Percentiles rank a stretch among this genome's conserved stretches.
Evolutionary conservation across 495 filamentous ascomycete species (phyloP).

Genomic region (Glarea lozoyensis): DNA sequence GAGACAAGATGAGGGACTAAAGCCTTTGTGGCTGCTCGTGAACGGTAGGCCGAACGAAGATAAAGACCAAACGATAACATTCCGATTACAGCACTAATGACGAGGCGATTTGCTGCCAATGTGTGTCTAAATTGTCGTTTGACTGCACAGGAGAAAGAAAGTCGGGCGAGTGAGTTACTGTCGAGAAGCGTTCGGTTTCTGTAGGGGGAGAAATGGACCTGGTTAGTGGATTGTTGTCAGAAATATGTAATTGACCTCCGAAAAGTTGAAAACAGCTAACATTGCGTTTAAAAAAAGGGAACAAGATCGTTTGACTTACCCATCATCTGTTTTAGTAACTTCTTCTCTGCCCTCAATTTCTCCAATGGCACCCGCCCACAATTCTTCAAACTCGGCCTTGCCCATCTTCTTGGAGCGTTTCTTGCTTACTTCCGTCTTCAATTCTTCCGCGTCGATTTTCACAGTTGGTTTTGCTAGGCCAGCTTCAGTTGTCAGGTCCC

Average conservation of each 20-base stretch:
- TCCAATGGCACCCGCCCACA: slow-evolving; percentile 80
- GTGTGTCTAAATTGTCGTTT: slow-evolving; percentile 82
- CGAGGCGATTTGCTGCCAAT: slow-evolving; percentile 90
- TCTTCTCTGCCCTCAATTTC: slow-evolving; percentile 80
- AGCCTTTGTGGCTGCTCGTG: slow-evolving; percentile 52
- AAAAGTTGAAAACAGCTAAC: slow-evolving; percentile 13
- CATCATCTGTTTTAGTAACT: slow-evolving; percentile 55
- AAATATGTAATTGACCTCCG: slow-evolving; percentile 7
- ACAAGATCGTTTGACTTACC: too few species aligned
- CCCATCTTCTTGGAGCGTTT: slow-evolving; percentile 72
- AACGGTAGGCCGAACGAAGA: slow-evolving; percentile 43
- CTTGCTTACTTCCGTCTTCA: slow-evolving; percentile 64
- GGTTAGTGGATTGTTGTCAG: slow-evolving; percentile 54
- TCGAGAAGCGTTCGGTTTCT: slow-evolving; percentile 58
- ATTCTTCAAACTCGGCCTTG: slow-evolving; percentile 82
- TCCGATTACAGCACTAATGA: slow-evolving; percentile 63
- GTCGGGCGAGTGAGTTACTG: slow-evolving; percentile 74
- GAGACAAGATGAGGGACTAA: slow-evolving; percentile 73
- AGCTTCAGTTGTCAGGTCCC: slow-evolving; percentile 55
- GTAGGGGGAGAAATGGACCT: slow-evolving; percentile 57
- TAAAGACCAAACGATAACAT: slow-evolving; percentile 44
- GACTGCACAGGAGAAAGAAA: slow-evolving; percentile 83
- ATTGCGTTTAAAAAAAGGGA: too few species aligned
- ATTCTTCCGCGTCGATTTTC: slow-evolving; percentile 61
- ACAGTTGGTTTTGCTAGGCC: slow-evolving; percentile 49